Conservation (phyloP, 2,329 filamentous ascomycete species). For the Nothophoma quercina region DNA sequence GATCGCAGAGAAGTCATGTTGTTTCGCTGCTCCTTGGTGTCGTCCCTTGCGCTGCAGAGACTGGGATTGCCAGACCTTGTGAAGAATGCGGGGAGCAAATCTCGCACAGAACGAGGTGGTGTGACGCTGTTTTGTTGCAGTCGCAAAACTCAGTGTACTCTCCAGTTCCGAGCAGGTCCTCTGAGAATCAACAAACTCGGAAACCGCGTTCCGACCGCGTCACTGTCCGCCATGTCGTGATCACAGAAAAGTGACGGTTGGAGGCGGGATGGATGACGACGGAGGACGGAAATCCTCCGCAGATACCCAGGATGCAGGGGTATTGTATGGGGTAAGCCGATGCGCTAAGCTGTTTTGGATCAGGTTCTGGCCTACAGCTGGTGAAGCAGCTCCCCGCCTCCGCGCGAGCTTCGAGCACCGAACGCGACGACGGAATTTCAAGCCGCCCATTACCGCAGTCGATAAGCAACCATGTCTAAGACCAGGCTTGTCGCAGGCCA, state of each 20-base stretch:
- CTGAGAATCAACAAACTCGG: conserved; percentile 14
- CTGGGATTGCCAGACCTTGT: conserved; percentile 1
- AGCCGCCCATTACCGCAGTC: conserved; percentile 42
- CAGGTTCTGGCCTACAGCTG: neutral
- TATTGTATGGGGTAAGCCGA: conserved; percentile 34
- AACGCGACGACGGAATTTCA: conserved; percentile 31
- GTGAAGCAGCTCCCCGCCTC: conserved; percentile 29
- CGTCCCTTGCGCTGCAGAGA: neutral
- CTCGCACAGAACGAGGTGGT: conserved; percentile 1
- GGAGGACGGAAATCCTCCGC: conserved; percentile 40
- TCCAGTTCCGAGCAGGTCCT: conserved; percentile 9
- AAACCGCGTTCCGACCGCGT: conserved; percentile 20
- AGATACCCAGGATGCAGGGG: conserved; percentile 20
- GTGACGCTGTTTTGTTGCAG: conserved; percentile 1
- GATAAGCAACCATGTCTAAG: conserved; percentile 27
- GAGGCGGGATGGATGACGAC: conserved; percentile 35
- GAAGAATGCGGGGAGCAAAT: neutral
- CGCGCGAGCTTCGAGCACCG: conserved; percentile 5
- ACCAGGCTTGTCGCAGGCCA: conserved; percentile 6
- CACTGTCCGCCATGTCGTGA: conserved; percentile 11
- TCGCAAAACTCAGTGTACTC: neutral
- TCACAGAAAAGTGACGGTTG: conserved; percentile 27
- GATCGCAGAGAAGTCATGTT: conserved; percentile 53
- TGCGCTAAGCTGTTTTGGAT: conserved; percentile 4
- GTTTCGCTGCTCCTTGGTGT: neutral